Percentiles rank a stretch among this genome's conserved stretches.
phyloP scores from a whole-genome alignment of 169 alveolate genomes.

The Pseudocohnilembus persalinus region DNA sequence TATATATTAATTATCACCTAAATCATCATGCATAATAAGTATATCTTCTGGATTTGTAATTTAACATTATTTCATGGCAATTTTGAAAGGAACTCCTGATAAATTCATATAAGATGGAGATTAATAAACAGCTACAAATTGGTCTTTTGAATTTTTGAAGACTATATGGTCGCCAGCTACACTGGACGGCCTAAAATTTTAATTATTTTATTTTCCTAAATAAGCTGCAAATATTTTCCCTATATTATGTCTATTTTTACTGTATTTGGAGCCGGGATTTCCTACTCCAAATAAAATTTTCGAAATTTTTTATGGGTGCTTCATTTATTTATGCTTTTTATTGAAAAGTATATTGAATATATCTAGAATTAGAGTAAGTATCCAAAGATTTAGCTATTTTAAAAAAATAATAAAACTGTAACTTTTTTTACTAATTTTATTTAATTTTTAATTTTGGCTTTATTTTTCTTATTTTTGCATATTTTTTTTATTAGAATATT shows the following conservation, averaged over 20 bases:
- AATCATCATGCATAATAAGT: constrained; percentile 25
- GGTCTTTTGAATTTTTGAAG: not conserved
- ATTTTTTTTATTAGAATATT: too few relatives aligned
- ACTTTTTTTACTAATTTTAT: not conserved
- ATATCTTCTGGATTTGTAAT: constrained; percentile 3
- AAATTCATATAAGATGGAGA: constrained; percentile 23
- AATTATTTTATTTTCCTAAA: not conserved
- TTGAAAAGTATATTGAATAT: not conserved
- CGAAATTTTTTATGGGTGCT: not conserved
- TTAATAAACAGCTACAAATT: constrained; percentile 1
- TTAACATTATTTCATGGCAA: constrained; percentile 2
- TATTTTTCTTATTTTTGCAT: too few relatives aligned
- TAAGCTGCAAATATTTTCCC: constrained; percentile 12
- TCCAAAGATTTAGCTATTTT: not conserved
- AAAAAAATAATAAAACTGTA: too few relatives aligned
- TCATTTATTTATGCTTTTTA: not conserved
- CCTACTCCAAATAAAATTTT: constrained; percentile 25
- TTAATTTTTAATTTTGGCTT: too few relatives aligned
- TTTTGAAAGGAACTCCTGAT: constrained; percentile 7
- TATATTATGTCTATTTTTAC: constrained; percentile 19
- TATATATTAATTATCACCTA: not conserved
- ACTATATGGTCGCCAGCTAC: not conserved
- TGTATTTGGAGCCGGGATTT: constrained; percentile 20
- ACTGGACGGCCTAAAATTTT: not conserved
- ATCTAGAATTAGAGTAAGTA: not conserved